Percentiles rank a stretch among this genome's conserved stretches.
Evolutionary conservation across 345 rosid species (phyloP).

Genomic region (Geranium brycei): DNA sequence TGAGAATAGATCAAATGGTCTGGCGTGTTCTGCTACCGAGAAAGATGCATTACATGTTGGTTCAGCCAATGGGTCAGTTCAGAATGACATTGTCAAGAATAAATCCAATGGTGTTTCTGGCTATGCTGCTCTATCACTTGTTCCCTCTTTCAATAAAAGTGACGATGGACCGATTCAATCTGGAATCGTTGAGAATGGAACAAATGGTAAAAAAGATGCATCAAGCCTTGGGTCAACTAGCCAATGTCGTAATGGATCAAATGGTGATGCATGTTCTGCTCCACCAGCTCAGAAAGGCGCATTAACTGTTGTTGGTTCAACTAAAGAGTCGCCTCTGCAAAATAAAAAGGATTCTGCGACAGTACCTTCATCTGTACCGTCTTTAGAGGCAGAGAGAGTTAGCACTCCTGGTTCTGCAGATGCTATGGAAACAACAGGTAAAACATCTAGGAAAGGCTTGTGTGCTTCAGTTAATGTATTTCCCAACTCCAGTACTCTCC

Average conservation of each 20-base stretch:
- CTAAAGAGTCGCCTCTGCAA: neutral
- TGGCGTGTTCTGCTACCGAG: constrained; percentile 16
- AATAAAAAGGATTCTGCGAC: no score
- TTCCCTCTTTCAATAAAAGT: no score
- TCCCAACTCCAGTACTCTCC: neutral
- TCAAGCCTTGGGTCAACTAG: no score
- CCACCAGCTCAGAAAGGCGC: neutral
- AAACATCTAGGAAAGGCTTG: constrained; percentile 10
- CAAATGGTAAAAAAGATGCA: no score
- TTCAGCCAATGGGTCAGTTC: neutral
- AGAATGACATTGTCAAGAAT: neutral
- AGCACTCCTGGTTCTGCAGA: no score
- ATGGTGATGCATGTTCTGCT: no score
- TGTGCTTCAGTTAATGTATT: constrained; percentile 2
- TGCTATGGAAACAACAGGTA: neutral
- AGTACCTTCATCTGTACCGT: no score
- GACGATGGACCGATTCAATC: no score
- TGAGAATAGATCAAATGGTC: constrained; percentile 12
- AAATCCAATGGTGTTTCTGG: neutral
- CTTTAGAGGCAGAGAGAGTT: no score
- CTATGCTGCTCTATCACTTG: neutral
- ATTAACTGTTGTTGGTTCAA: neutral
- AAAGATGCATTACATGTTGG: constrained; percentile 16
- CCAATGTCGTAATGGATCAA: no score
- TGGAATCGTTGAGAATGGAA: no score